phyloP scores from a whole-genome alignment of 768 basidiomycete genomes.

The Suillus weaverae region DNA sequence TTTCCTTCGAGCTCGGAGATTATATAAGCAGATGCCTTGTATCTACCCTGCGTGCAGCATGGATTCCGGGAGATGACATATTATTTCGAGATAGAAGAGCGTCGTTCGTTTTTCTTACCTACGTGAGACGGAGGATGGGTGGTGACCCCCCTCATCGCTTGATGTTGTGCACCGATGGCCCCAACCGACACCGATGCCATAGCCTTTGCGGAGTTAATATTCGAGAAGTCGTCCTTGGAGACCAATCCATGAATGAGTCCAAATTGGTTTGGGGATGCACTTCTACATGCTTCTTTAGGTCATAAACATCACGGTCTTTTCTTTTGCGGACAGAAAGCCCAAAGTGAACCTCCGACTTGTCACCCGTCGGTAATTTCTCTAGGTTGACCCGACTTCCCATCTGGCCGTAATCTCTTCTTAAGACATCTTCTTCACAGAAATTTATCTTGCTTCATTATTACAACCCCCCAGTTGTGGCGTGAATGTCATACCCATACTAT shows the following conservation, averaged over 20 bases:
- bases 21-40: conserved; percentile 28
- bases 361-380: conserved; percentile 30
- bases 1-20: conserved; percentile 29
- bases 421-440: conserved; percentile 24
- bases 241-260: conserved; percentile 10
- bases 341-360: conserved; percentile 32
- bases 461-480: conserved; percentile 13
- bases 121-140: conserved; percentile 14
- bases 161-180: conserved; percentile 26
- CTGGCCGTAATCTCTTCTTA: conserved; percentile 23
- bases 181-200: conserved; percentile 19
- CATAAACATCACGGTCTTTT: conserved; percentile 15
- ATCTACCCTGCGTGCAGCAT: background rate
- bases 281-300: conserved; percentile 27
- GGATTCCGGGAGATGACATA: conserved; percentile 12
- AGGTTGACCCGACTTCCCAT: conserved; percentile 28
- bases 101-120: conserved; percentile 3
- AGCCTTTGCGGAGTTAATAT: conserved; percentile 34
- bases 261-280: background rate
- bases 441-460: conserved; percentile 24
- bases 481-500: conserved; percentile 53
- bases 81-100: conserved; percentile 15
- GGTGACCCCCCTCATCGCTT: conserved; percentile 27
- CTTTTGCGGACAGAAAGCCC: conserved; percentile 23
- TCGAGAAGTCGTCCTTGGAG: conserved; percentile 32